Base-by-base conservation (phyloP, 441 rosid species). In the Syzygium malaccense region DNA sequence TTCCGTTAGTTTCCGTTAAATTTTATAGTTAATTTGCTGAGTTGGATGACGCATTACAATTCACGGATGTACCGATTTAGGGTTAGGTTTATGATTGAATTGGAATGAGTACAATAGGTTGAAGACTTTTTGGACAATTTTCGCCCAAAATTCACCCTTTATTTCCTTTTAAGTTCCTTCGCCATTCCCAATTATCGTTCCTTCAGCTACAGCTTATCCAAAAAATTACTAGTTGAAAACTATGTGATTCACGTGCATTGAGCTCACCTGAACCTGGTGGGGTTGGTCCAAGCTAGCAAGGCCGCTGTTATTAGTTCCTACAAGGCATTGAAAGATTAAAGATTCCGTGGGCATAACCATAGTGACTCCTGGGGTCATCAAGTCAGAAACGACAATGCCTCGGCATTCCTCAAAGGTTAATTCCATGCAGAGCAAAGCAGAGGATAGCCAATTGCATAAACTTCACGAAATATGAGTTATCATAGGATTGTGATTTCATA, bases 221-320 rank as follows among this genome's bases (percentile, higher is more conserved):
- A n/a, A 64, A 8, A 64, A 19, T 55, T 55, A 55, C 56, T 55
- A 55, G 7, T 55, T 55, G 56, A 15, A 17, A 55, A 14, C 7
- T 51, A 51, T 51, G 54, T 14, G 54, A 51, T 17, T 55, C 57
- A 19, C 23, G 57, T 7, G 57, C 57, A 55, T 55, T 15, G 18
- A 54, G 19, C 55, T 54, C 19, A 6, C 56, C 17, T 55, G 56
- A 55, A 17, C 56, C 19, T 51, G 13, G 14, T 51, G 13, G 19
- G 7, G 56, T 2, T 30, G 3, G 41, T 64, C 75, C 9, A 92
- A 91, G 92, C 91, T 86, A 91, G 91, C 60, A 91, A 92, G 86
- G 93, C 91, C 57, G 93, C 92, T 80, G 75, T 91, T 66, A 91
- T 89, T 41, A 87, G 37, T 57, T 92, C 91, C 55, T 89, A 89